Evolutionary conservation across 306 rosid genomes (phyloP).

Genomic region (Abrus precatorius): DNA sequence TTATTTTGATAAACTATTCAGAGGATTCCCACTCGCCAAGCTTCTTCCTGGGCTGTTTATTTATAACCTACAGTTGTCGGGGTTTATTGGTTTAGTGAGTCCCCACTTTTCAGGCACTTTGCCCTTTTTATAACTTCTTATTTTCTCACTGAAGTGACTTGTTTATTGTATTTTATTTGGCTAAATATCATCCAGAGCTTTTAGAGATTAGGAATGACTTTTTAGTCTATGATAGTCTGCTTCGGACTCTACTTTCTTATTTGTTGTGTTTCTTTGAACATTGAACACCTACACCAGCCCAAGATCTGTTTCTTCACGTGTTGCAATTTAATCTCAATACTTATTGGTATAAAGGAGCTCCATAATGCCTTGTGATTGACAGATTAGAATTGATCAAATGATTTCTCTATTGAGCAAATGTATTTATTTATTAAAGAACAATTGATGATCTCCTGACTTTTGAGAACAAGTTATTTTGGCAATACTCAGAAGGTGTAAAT

Average conservation of each 20-base stretch:
- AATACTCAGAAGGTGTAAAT: neutral
- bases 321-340: slow-evolving; percentile 4
- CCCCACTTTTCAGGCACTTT: neutral
- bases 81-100: neutral
- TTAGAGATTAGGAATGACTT: slow-evolving; percentile 21
- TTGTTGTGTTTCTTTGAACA: neutral
- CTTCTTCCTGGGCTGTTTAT: neutral
- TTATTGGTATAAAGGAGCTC: slow-evolving; percentile 10
- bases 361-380: neutral
- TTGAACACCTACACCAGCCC: neutral
- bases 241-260: neutral
- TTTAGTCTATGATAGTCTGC: neutral
- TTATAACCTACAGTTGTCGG: neutral
- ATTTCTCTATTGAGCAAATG: slow-evolving; percentile 18
- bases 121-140: neutral
- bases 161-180: slow-evolving; percentile 4
- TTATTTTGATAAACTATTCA: neutral
- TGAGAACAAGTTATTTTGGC: neutral
- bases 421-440: neutral
- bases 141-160: slow-evolving; percentile 9
- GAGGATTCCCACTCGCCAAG: slow-evolving; percentile 7
- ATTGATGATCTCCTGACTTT: slow-evolving; percentile 3
- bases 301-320: slow-evolving; percentile 22
- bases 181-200: slow-evolving; percentile 5
- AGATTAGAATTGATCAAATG: slow-evolving; percentile 5